Conservation (phyloP, 345 rosid genomes). For the Ceriops zippeliana region DNA sequence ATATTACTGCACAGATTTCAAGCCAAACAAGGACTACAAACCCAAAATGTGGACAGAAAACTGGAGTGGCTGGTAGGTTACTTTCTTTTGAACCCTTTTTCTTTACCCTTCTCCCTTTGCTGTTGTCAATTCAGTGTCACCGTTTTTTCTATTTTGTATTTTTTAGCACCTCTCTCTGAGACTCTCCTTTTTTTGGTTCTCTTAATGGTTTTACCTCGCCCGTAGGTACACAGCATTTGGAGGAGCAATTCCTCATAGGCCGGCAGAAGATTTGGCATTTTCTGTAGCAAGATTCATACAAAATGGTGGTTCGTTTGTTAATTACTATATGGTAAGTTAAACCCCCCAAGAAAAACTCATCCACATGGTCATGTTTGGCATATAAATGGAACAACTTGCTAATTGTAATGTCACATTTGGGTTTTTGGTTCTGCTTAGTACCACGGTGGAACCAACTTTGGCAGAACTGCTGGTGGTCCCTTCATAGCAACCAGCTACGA, state of each 20-base stretch:
- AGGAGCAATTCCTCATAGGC: slow-evolving; percentile 42
- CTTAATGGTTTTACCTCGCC: background rate
- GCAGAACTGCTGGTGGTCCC: slow-evolving; percentile 44
- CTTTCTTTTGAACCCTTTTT: background rate
- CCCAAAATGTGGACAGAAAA: slow-evolving; percentile 47
- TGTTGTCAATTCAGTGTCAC: background rate
- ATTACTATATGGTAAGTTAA: slow-evolving; percentile 41
- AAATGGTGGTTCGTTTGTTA: slow-evolving; percentile 40
- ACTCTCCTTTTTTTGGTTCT: background rate
- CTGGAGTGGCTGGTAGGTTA: slow-evolving; percentile 37
- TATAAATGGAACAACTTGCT: background rate
- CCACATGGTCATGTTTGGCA: background rate
- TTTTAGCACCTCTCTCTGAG: background rate
- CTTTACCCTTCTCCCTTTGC: background rate
- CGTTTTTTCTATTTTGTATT: too few relatives aligned
- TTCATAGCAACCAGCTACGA: slow-evolving; percentile 52
- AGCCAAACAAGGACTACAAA: slow-evolving; percentile 37
- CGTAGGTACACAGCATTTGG: slow-evolving; percentile 41
- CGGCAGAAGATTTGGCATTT: slow-evolving; percentile 46
- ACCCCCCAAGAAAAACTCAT: background rate
- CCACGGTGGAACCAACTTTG: slow-evolving; percentile 54
- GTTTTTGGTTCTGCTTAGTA: slow-evolving; percentile 22
- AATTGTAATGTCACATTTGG: background rate
- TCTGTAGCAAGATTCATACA: slow-evolving; percentile 46
- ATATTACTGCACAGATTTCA: slow-evolving; percentile 42